A percentile compares a stretch with the other conserved stretches of the same genome.
These are phyloP conservation scores for Hypoxylon subgilvum DNA, from an alignment of 495 filamentous ascomycete species.

Conservation along the genomic window DNA sequence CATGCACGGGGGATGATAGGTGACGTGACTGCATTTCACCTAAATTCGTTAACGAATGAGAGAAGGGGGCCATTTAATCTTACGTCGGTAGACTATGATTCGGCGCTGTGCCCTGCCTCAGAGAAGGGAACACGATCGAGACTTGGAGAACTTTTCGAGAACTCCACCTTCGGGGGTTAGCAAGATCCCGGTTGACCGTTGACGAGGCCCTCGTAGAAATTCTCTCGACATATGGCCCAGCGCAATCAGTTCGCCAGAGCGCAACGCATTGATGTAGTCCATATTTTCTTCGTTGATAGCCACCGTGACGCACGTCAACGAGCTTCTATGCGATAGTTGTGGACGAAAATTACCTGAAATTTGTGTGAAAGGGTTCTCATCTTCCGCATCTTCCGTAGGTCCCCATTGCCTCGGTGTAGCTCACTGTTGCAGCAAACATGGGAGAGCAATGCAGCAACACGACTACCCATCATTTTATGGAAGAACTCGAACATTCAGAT, in stretches of 20 bases:
- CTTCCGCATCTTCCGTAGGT: conserved; percentile 8
- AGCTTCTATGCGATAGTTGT: background rate
- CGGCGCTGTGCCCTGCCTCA: background rate
- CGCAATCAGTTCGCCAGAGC: background rate
- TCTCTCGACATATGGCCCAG: background rate
- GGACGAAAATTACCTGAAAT: background rate
- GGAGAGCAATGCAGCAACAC: too few species aligned
- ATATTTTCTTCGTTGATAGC: background rate
- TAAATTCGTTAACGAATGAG: conserved; percentile 13
- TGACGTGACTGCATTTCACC: conserved; percentile 6
- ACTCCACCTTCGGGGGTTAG: conserved; percentile 32
- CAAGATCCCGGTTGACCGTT: conserved; percentile 19
- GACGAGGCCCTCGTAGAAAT: conserved; percentile 2
- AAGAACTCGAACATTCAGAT: background rate
- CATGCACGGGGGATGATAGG: background rate
- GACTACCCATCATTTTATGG: background rate
- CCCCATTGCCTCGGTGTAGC: too few species aligned
- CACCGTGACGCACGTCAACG: background rate
- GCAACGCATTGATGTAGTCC: background rate
- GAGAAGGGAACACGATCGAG: conserved; percentile 3
- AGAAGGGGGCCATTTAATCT: background rate
- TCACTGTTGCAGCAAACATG: conserved; percentile 5
- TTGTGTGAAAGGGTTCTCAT: conserved; percentile 2
- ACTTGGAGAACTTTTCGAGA: conserved; percentile 9
- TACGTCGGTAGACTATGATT: conserved; percentile 14